Evolutionary conservation across 164 flowering plant species (phyloP).

Genomic region (Liriodendron chinense): DNA sequence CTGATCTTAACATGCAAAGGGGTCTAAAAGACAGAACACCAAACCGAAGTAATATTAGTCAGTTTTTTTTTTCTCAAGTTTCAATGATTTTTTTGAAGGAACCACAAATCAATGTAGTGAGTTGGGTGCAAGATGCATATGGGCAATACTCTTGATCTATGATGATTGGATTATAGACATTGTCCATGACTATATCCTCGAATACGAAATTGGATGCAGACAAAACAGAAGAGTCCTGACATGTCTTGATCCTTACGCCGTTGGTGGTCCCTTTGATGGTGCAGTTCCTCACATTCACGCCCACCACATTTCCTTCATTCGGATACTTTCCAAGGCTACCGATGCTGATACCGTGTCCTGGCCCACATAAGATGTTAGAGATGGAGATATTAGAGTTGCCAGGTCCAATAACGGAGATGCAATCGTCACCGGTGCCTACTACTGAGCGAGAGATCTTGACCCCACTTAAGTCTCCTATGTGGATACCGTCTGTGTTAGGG

Average conservation of each 20-base stretch:
- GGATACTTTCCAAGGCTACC: conserved; percentile 5
- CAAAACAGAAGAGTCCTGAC: conserved; percentile 44
- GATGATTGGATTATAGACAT: background rate
- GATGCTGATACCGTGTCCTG: conserved; percentile 66
- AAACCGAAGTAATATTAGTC: background rate
- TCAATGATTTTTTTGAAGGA: no score
- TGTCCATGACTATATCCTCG: no score
- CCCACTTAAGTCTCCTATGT: conserved; percentile 38
- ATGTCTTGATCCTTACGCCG: conserved; percentile 76
- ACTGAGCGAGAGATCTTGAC: conserved; percentile 31
- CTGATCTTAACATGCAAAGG: conserved; percentile 26
- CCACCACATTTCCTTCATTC: background rate
- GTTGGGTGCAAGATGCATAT: conserved; percentile 7
- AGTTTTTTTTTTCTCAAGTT: background rate
- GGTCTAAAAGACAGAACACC: conserved; percentile 2
- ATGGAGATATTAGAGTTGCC: conserved; percentile 49
- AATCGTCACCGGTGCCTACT: conserved; percentile 63
- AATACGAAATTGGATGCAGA: conserved; percentile 25
- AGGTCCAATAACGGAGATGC: conserved; percentile 60
- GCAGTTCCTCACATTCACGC: conserved; percentile 7
- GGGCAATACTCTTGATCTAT: conserved; percentile 62
- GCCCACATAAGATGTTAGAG: conserved; percentile 50
- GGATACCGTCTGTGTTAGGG: conserved; percentile 75
- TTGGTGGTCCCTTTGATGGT: conserved; percentile 47
- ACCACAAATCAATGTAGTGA: no score